These are phyloP conservation scores for Marasmius tenuissimus DNA, from an alignment of 1,284 basidiomycete species.

Conservation along the genomic window DNA sequence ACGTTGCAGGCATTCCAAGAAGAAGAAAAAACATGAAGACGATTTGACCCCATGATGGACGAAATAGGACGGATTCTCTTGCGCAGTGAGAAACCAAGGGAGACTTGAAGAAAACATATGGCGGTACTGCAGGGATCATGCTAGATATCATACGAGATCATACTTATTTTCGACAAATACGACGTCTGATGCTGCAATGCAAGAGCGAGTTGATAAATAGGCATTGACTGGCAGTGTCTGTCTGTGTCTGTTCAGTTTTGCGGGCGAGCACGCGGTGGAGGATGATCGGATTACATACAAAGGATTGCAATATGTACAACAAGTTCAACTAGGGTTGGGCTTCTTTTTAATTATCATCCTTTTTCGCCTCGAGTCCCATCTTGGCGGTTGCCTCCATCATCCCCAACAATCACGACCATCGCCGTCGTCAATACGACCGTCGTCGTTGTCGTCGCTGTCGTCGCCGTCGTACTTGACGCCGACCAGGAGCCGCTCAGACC, in stretches of 20 bases:
- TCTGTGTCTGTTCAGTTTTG: neutral
- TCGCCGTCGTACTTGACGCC: conserved; percentile 14
- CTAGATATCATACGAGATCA: too few relatives aligned
- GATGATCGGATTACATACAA: conserved; percentile 15
- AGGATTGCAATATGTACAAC: conserved; percentile 4
- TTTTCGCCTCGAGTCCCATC: conserved; percentile 16
- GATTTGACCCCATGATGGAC: neutral
- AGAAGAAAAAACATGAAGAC: too few relatives aligned
- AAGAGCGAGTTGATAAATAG: neutral
- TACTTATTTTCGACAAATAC: neutral
- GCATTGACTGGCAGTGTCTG: too few relatives aligned
- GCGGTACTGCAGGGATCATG: too few relatives aligned
- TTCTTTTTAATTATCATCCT: conserved; percentile 17
- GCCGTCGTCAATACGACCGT: conserved; percentile 16
- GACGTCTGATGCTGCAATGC: neutral
- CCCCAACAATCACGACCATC: conserved; percentile 10
- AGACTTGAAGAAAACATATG: too few relatives aligned
- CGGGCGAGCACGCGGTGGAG: conserved; percentile 1
- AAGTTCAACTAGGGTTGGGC: conserved; percentile 6
- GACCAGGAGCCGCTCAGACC: neutral
- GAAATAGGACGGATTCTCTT: neutral
- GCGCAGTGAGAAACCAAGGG: neutral
- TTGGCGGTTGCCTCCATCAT: conserved; percentile 18
- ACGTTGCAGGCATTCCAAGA: neutral
- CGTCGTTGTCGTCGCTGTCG: conserved; percentile 8